A percentile compares a stretch with the other conserved stretches of the same genome.
These are phyloP conservation scores for Verticillium nonalfalfae DNA, from an alignment of 2,329 filamentous ascomycete genomes.

Conservation along the genomic window DNA sequence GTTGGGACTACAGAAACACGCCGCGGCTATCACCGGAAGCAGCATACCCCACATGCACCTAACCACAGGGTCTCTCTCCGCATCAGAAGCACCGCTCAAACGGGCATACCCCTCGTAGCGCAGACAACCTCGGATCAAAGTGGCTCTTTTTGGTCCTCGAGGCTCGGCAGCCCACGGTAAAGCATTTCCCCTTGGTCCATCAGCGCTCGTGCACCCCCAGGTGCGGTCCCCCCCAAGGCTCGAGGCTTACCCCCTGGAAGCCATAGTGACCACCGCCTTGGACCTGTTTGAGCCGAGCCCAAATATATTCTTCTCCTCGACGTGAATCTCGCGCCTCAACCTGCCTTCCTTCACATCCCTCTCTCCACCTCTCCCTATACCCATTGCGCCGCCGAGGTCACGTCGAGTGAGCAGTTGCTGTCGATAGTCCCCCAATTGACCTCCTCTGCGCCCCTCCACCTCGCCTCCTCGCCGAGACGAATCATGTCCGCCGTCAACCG, in stretches of 20 bases:
- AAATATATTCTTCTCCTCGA: constrained; percentile 2
- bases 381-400: not conserved
- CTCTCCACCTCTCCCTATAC: not conserved
- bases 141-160: constrained; percentile 5
- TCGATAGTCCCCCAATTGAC: constrained; percentile 6
- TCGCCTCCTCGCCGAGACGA: not conserved
- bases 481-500: constrained; percentile 49
- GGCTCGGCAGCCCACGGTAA: constrained; percentile 12
- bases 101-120: not conserved
- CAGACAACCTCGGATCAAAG: constrained; percentile 13
- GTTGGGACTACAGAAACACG: not conserved
- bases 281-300: constrained; percentile 1
- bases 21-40: not conserved
- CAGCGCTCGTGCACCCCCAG: not conserved
- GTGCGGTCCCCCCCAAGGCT: not conserved
- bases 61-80: not conserved
- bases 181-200: constrained; percentile 5
- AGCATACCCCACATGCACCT: not conserved
- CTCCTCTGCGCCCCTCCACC: constrained; percentile 3
- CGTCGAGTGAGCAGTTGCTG: not conserved
- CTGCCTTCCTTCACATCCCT: not conserved
- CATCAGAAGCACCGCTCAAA: not conserved
- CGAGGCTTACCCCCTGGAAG: not conserved
- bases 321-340: not conserved
- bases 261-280: not conserved